These are phyloP conservation scores for Canariomyces notabilis DNA, from an alignment of 2,329 filamentous ascomycete genomes.

Conservation along the genomic window DNA sequence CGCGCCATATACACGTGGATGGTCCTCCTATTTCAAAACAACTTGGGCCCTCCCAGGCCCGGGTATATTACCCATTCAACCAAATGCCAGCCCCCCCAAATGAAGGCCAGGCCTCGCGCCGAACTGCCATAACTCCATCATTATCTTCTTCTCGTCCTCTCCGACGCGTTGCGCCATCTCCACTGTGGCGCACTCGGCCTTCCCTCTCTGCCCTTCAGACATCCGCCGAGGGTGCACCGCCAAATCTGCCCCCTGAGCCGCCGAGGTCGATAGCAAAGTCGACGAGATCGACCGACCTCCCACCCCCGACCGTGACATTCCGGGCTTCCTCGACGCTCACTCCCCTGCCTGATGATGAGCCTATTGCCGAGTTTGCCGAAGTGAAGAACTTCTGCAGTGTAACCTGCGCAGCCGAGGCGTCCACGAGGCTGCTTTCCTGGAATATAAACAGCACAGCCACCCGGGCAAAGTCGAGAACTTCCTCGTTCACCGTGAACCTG, in stretches of 20 bases:
- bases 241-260: slow-evolving; percentile 11
- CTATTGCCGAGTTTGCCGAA: slow-evolving; percentile 31
- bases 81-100: neutral
- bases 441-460: slow-evolving; percentile 58
- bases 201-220: neutral
- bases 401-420: slow-evolving; percentile 50
- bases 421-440: slow-evolving; percentile 46
- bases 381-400: slow-evolving; percentile 52
- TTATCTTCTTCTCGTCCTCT: neutral
- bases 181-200: too few species aligned
- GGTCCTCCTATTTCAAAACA: neutral
- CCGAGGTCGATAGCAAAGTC: slow-evolving; percentile 40
- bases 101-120: neutral
- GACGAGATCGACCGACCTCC: slow-evolving; percentile 48
- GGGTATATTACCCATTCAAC: neutral
- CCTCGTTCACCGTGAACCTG: slow-evolving; percentile 48
- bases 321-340: slow-evolving; percentile 31
- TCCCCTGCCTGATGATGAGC: neutral
- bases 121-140: neutral
- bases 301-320: slow-evolving; percentile 33
- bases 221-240: slow-evolving; percentile 4
- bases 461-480: slow-evolving; percentile 59
- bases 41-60: neutral
- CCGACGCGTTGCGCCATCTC: neutral
- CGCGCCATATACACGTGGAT: neutral